Percentiles rank a stretch among this genome's conserved stretches.
Evolutionary conservation across 148 eudicot species (phyloP).

Genomic region (Mesembryanthemum crystallinum): DNA sequence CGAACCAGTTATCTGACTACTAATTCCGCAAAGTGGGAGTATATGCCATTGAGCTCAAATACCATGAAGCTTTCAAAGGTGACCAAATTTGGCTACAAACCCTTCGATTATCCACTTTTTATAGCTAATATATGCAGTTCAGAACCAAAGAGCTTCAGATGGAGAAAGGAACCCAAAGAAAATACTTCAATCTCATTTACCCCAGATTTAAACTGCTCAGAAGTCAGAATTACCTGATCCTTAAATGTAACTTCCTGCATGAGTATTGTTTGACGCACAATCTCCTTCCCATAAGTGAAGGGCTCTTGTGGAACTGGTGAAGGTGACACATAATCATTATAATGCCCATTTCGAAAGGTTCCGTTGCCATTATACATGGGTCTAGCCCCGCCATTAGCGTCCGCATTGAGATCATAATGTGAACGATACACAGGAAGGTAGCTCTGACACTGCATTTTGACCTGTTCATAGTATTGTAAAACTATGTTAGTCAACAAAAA

Average conservation of each 20-base stretch:
- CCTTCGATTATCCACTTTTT: not conserved
- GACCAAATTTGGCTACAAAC: not conserved
- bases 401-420: slow-evolving; percentile 37
- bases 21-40: not conserved
- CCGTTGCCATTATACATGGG: slow-evolving; percentile 28
- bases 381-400: slow-evolving; percentile 30
- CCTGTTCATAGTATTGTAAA: slow-evolving; percentile 28
- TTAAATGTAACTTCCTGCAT: slow-evolving; percentile 49
- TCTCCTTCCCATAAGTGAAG: slow-evolving; percentile 37
- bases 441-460: slow-evolving; percentile 45
- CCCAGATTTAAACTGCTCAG: not conserved
- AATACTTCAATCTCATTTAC: not conserved
- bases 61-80: not conserved
- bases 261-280: slow-evolving; percentile 54
- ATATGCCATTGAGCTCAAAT: not conserved
- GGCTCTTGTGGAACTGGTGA: slow-evolving; percentile 26
- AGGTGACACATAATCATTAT: slow-evolving; percentile 24
- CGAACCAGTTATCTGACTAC: no score
- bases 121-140: not conserved
- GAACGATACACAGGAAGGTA: slow-evolving; percentile 41
- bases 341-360: slow-evolving; percentile 24
- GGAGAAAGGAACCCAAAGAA: not conserved
- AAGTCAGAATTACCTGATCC: slow-evolving; percentile 43
- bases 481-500: not conserved
- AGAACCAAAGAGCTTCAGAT: not conserved